Base-by-base conservation (phyloP, 441 rosid species). In the Adansonia grandidieri region DNA sequence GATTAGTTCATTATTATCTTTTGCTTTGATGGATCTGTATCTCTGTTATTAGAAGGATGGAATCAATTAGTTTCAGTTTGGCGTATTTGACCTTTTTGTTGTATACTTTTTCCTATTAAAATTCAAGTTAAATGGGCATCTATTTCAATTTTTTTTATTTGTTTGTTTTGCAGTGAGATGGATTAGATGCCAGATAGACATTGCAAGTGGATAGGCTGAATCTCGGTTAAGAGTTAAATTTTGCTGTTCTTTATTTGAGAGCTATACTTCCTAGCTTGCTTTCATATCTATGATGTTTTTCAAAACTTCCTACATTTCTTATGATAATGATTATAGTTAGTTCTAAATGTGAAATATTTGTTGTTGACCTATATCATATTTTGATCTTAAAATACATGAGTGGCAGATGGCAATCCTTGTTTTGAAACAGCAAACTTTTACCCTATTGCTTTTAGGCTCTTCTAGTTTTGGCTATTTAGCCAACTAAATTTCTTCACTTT, bases 161-260 rank as follows among this genome's bases (percentile, higher is more conserved):
- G 0, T 10, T 28, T 32, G 10, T 32, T 2, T 63, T 63, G 68
- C 68, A 63, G 68, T 28, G 67, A 13, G 42, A 1, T 32, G 19
- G 9, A 6, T 19, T 63, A 63, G 68, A 63, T 63, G 68, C 45
- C 14, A 32, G 19, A 14, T 32, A 10, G 68, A 45, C 68, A 32
- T 63, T 32, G 9, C 19, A 63, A 32, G 68, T 32, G 68, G 45
- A 28, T 32, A 63, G 68, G 19, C 45, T 0, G 45, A 63, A 28
- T 62, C 45, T 63, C 45, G 14, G 14, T 32, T 63, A 32, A 63
- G 45, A 63, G 68, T 63, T 63, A 32, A 14, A 32, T 63, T 63
- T 63, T 32, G 10, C 1, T 63, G 44, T 14, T 32, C 32, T 63
- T 19, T 32, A 32, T 32, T 32, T 13, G 19, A 63, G 45, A 63